These are phyloP conservation scores for Terfezia claveryi DNA, from an alignment of 495 filamentous ascomycete genomes.

Conservation along the genomic window DNA sequence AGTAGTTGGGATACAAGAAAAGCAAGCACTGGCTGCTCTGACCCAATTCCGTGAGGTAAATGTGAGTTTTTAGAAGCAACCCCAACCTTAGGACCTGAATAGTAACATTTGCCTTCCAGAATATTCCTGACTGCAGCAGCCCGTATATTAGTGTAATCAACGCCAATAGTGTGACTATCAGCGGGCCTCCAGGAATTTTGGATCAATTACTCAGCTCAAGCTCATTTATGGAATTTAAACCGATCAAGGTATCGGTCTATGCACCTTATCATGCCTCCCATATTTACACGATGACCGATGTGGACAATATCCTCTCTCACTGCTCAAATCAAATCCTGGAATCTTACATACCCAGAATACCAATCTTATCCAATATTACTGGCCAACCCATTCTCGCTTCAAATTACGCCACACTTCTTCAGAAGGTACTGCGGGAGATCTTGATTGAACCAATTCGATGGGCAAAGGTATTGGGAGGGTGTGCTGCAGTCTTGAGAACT, in stretches of 20 bases:
- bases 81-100: neutral
- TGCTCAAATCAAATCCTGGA: neutral
- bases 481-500: neutral
- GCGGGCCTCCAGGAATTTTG: slow-evolving; percentile 49
- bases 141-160: slow-evolving; percentile 59
- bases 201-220: slow-evolving; percentile 33
- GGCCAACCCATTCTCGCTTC: neutral
- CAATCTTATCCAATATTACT: neutral
- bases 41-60: slow-evolving; percentile 29
- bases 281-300: slow-evolving; percentile 38
- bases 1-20: slow-evolving; percentile 25
- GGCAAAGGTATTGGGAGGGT: neutral
- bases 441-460: neutral
- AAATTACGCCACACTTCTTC: neutral
- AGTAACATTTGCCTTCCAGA: slow-evolving; percentile 20
- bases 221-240: slow-evolving; percentile 30
- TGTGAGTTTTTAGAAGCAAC: slow-evolving; percentile 16
- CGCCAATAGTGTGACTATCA: slow-evolving; percentile 47
- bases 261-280: slow-evolving; percentile 67
- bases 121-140: slow-evolving; percentile 34
- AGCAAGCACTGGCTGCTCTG: slow-evolving; percentile 26
- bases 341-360: neutral
- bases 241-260: slow-evolving; percentile 44
- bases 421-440: neutral
- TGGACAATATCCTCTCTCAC: slow-evolving; percentile 32